These are phyloP conservation scores for Nephelium lappaceum DNA, from an alignment of 345 rosid species.

Conservation along the genomic window DNA sequence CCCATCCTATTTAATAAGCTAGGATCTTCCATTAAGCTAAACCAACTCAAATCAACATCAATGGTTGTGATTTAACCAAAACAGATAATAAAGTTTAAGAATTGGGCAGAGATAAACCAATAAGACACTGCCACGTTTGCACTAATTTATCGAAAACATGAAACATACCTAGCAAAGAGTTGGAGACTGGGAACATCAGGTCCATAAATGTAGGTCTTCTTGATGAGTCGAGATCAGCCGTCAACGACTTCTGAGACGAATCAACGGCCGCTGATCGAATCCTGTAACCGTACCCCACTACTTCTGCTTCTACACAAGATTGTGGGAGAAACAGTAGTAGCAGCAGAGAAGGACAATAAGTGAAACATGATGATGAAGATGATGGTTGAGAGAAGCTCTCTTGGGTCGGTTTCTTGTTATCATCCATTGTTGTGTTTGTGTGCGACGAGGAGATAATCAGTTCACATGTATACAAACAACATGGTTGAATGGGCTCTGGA, in stretches of 20 bases:
- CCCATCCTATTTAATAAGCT: too few relatives aligned
- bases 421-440: not conserved
- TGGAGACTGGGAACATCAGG: not conserved
- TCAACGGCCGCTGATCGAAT: not conserved
- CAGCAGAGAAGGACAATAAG: not conserved
- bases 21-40: too few relatives aligned
- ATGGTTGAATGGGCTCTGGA: too few relatives aligned
- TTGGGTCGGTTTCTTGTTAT: not conserved
- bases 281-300: not conserved
- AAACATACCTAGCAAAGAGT: too few relatives aligned
- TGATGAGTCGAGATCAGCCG: not conserved
- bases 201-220: not conserved
- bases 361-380: too few relatives aligned
- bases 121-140: not conserved
- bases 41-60: too few relatives aligned
- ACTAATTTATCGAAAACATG: not conserved
- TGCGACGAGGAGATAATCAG: too few relatives aligned
- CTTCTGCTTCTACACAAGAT: too few relatives aligned
- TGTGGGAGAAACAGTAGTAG: not conserved
- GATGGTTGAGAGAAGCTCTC: not conserved
- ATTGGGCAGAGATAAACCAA: not conserved
- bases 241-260: not conserved
- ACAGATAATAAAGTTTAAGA: too few relatives aligned
- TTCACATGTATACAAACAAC: too few relatives aligned
- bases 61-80: too few relatives aligned